These are phyloP conservation scores for Pluteus cervinus DNA, from an alignment of 768 basidiomycete species.

Conservation along the genomic window DNA sequence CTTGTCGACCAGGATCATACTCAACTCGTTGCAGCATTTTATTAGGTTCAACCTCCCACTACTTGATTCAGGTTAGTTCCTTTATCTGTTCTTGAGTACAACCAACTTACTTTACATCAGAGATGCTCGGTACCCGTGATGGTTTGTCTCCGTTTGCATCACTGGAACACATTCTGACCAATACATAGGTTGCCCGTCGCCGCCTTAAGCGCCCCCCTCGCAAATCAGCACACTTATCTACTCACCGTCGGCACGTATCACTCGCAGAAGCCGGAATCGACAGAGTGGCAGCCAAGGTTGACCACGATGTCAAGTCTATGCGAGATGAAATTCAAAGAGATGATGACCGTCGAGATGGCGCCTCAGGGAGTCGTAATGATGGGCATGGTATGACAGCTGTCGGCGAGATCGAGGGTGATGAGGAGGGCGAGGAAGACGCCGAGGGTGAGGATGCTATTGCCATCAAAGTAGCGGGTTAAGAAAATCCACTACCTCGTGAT, in stretches of 20 bases:
- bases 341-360: slow-evolving; percentile 43
- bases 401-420: slow-evolving; percentile 12
- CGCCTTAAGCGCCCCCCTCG: slow-evolving; percentile 84
- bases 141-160: slow-evolving; percentile 31
- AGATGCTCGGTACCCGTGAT: slow-evolving; percentile 96
- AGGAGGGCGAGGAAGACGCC: slow-evolving; percentile 24
- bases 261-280: slow-evolving; percentile 89
- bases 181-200: slow-evolving; percentile 65
- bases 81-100: slow-evolving; percentile 1
- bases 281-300: slow-evolving; percentile 79
- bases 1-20: background rate
- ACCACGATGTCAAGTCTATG: slow-evolving; percentile 79
- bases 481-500: too few species aligned
- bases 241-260: slow-evolving; percentile 75
- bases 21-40: slow-evolving; percentile 54
- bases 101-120: slow-evolving; percentile 22
- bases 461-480: too few species aligned
- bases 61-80: slow-evolving; percentile 68
- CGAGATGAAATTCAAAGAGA: slow-evolving; percentile 70
- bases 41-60: slow-evolving; percentile 92
- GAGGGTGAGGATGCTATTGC: slow-evolving; percentile 27
- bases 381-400: slow-evolving; percentile 14
- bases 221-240: slow-evolving; percentile 74
- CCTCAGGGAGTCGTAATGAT: slow-evolving; percentile 24
- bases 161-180: slow-evolving; percentile 2